Evolutionary conservation across 805 yeast genomes (phyloP), one percentile per base, ranked within the genome.

Genomic region (Brettanomyces nanus): DNA sequence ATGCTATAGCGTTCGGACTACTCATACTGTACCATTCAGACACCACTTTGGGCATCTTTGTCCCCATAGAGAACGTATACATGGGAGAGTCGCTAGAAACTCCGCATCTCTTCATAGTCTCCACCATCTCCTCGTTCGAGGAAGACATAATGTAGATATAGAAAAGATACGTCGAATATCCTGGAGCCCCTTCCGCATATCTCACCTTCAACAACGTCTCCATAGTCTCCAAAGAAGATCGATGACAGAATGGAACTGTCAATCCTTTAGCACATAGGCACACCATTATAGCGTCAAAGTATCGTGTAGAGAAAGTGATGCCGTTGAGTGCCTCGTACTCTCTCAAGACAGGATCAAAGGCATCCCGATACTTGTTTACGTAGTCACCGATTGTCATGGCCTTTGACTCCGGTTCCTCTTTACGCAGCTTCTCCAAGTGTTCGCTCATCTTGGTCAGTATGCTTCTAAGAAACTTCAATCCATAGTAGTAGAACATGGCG

Each of bases 181-280:
- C 39, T 9, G 33, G 28, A 19, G 25, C 32, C 14, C 31, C 63
- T 32, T 67, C 69, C 22, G 47, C 49, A 40, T 62, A 66, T 43
- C 78, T 59, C 15, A 66, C 57, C 18, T 59, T 58, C 50, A 74
- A 68, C 19, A 74, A 53, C 1, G 56, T 49, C 35, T 61, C 63
- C 46, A 80, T 49, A 19, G 73, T 62, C 1, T 58, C 60, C 25
- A 73, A 50, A 0, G 84, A 70, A 3, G 66, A 59, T 7, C 66
- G 68, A 40, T 69, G 71, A 17, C 79, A 64, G 39, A 72, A 76
- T 6, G 85, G 75, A 6, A 75, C 57, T 27, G 72, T 69, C 29
- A 80, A 54, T 0, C 89, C 90, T 49, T 71, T 77, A 4, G 73
- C 62, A 15, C 74, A 56, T 17, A 71, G 49, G 31, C 64, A 61